Conservation (phyloP, 257 asterid genomes). For the Solanum medicagineum region DNA sequence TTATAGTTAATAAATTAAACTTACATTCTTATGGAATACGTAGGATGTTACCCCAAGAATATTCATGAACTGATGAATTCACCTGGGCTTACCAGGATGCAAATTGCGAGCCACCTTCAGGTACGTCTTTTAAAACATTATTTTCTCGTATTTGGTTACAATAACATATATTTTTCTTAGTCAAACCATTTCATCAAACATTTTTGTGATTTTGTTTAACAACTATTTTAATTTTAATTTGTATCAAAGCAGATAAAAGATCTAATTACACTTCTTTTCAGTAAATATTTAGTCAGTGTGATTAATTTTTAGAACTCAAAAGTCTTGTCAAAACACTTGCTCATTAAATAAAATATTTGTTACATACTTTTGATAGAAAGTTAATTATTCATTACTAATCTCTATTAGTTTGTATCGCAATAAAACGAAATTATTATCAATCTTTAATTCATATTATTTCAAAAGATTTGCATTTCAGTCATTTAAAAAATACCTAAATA, state of each 20-base stretch:
- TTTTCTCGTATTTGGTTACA: too few species aligned
- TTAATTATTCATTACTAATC: too few species aligned
- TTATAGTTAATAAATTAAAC: neutral
- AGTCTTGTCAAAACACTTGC: too few species aligned
- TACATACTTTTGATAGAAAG: too few species aligned
- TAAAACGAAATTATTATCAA: too few species aligned
- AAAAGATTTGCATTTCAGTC: too few species aligned
- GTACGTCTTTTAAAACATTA: neutral
- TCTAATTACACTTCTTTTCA: neutral
- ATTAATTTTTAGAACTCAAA: too few species aligned
- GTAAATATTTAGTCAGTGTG: too few species aligned
- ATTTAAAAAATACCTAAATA: neutral
- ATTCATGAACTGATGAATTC: conserved; percentile 12
- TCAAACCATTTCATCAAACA: neutral
- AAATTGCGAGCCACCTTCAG: conserved; percentile 27
- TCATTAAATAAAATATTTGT: too few species aligned
- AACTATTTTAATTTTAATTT: neutral
- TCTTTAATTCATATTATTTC: too few species aligned
- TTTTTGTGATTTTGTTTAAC: neutral
- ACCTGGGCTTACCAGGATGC: conserved; percentile 22
- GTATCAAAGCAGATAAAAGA: neutral
- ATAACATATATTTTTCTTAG: neutral
- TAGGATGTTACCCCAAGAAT: conserved; percentile 19
- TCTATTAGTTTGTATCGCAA: too few species aligned
- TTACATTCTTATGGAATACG: neutral